A percentile compares a stretch with the other conserved stretches of the same genome.
Evolutionary conservation across 768 basidiomycete species (phyloP).

Genomic region (Daedalea quercina): DNA sequence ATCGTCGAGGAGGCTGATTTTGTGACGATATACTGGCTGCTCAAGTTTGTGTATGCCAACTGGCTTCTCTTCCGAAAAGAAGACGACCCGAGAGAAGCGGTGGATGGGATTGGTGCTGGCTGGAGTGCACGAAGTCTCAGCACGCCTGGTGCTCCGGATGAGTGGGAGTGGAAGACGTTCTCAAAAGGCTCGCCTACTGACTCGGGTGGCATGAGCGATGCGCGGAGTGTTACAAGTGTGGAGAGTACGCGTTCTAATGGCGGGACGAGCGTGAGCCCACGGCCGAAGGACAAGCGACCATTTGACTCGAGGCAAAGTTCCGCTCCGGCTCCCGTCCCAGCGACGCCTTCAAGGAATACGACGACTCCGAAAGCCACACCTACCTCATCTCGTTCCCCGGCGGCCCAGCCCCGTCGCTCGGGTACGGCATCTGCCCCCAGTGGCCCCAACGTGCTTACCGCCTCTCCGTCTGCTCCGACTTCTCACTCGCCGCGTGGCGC

Average conservation of each 20-base stretch:
- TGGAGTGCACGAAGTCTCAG: constrained; percentile 56
- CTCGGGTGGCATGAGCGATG: constrained; percentile 29
- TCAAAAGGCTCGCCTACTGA: constrained; percentile 34
- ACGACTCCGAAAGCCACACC: constrained; percentile 6
- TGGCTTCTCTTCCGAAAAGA: constrained; percentile 64
- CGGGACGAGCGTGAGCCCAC: constrained; percentile 13
- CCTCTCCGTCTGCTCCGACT: constrained; percentile 6
- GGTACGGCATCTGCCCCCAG: constrained; percentile 1
- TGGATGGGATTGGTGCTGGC: constrained; percentile 61
- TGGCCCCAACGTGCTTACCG: constrained; percentile 1
- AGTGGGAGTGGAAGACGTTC: constrained; percentile 71
- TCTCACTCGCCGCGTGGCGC: constrained; percentile 23
- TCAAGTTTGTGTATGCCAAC: constrained; percentile 73
- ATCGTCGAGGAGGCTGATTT: constrained; percentile 78
- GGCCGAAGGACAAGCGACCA: constrained; percentile 10
- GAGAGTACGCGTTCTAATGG: constrained; percentile 33
- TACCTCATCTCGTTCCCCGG: constrained; percentile 10
- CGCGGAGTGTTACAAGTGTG: constrained; percentile 44
- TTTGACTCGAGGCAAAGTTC: not conserved
- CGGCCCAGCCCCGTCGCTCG: constrained; percentile 15
- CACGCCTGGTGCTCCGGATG: constrained; percentile 33
- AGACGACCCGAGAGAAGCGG: constrained; percentile 62
- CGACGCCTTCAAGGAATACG: not conserved
- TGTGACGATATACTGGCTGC: constrained; percentile 70
- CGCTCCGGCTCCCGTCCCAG: not conserved